Evolutionary conservation across 2,329 filamentous ascomycete genomes (phyloP).

Genomic region (Aspergillus sp.): DNA sequence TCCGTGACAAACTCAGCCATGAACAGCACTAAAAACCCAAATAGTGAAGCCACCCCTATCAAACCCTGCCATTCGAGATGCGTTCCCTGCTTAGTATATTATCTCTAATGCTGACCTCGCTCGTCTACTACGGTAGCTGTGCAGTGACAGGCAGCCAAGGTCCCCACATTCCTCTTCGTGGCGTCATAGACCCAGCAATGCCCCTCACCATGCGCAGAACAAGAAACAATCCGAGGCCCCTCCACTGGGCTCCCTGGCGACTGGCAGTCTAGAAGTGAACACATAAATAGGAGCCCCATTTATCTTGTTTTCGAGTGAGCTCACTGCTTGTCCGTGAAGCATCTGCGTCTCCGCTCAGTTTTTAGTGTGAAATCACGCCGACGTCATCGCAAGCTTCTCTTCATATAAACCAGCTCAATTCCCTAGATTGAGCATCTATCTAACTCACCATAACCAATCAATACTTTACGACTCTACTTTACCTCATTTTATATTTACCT

Average conservation of each 20-base stretch:
- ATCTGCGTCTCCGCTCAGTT: background rate
- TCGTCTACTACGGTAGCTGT: background rate
- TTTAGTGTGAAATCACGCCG: background rate
- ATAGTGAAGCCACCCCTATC: background rate
- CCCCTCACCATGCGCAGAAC: background rate
- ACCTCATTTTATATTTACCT: background rate
- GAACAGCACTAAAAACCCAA: no score
- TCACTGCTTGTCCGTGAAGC: background rate
- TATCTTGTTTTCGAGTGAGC: background rate
- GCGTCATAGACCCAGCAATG: constrained; percentile 17
- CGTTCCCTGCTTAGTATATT: background rate
- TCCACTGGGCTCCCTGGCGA: background rate
- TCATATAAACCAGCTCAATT: background rate
- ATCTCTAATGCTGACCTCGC: background rate
- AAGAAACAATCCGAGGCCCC: background rate
- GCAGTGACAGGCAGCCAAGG: background rate
- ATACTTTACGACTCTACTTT: background rate
- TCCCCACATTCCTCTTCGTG: constrained; percentile 1
- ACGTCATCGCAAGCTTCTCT: background rate
- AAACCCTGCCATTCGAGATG: background rate
- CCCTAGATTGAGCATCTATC: no score
- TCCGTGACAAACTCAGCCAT: background rate
- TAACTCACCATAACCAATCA: background rate
- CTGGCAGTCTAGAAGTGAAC: background rate
- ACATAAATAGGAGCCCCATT: constrained; percentile 1